Conservation (phyloP, 2,329 filamentous ascomycete genomes). For the Juglanconis sp. region DNA sequence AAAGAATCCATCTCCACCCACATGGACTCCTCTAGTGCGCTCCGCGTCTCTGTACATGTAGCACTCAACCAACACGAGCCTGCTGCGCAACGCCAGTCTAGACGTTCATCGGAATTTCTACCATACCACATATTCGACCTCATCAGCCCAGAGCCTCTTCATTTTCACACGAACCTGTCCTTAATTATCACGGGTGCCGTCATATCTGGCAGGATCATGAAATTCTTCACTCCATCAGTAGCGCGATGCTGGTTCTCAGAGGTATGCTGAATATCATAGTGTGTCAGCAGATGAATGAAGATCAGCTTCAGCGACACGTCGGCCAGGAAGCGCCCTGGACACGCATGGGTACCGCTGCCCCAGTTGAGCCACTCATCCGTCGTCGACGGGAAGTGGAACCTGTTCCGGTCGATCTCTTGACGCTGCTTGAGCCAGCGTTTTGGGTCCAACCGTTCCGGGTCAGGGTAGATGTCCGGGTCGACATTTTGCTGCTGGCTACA, state of each 20-base stretch:
- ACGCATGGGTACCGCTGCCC: conserved; percentile 22
- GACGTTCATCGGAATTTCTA: too few relatives aligned
- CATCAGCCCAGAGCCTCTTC: not conserved
- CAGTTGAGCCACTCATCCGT: conserved; percentile 22
- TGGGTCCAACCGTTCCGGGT: conserved; percentile 20
- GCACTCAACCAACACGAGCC: too few relatives aligned
- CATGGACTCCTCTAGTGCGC: too few relatives aligned
- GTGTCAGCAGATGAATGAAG: conserved; percentile 20
- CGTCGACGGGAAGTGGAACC: conserved; percentile 23
- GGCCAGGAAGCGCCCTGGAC: conserved; percentile 18
- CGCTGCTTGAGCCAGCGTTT: conserved; percentile 19
- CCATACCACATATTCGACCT: too few relatives aligned
- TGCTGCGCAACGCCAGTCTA: too few relatives aligned
- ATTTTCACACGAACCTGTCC: not conserved
- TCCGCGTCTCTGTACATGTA: too few relatives aligned
- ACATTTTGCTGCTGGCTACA: conserved; percentile 19
- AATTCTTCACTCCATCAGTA: conserved; percentile 6
- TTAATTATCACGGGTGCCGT: conserved; percentile 8
- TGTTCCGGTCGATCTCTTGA: conserved; percentile 18
- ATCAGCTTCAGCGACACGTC: conserved; percentile 21
- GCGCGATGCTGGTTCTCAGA: conserved; percentile 14
- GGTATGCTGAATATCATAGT: conserved; percentile 23
- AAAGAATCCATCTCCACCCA: too few relatives aligned
- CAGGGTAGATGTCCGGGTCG: conserved; percentile 7
- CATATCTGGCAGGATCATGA: conserved; percentile 8